Evolutionary conservation across 805 yeast species (phyloP), one percentile per base, ranked within the genome.

Genomic region (Cyberlindnera bimundalis): DNA sequence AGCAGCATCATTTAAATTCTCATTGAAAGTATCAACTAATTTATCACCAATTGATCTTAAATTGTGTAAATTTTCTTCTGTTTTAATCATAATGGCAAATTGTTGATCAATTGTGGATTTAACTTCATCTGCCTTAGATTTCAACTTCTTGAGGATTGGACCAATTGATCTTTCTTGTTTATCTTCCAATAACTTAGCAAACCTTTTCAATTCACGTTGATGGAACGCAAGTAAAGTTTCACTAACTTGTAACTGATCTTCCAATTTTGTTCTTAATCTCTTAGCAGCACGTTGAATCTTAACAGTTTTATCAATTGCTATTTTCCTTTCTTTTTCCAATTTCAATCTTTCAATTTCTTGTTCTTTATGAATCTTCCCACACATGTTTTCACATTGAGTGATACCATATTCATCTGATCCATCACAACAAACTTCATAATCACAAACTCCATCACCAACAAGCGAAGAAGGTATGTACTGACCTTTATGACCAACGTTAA

Each of bases 371-470:
- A 68, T 48, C 26, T 55, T 56, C 3, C 31, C 43, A 47, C 71
- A 65, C 23, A 39, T 44, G 30, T 45, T 48, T 16, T 49, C 50
- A 43, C 65, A 60, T 5, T 51, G 45, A 10, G 47, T 49, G 15
- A 49, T 49, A 11, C 43, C 47, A 12, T 10, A 20, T 60, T 93
- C 99, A 62, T 93, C 99, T 1, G 88, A 74, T 8, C 99, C 98
- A 64, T 93, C 99, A 63, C 99, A 93, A 62, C 99, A 93, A 10
- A 71, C 39, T 15, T 80, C 84, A 59, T 84, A 85, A 59, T 93
- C 99, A 65, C 99, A 93, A 3, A 82, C 79, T 0, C 97, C 97
- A 62, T 93, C 99, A 53, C 82, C 79, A 14, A 93, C 84, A 43
- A 79, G 73, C 52, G 68, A 76, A 7, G 80, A 71, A 5, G 88